These are phyloP conservation scores for Fusarium sp. DNA, from an alignment of 2,329 filamentous ascomycete species.

Conservation along the genomic window DNA sequence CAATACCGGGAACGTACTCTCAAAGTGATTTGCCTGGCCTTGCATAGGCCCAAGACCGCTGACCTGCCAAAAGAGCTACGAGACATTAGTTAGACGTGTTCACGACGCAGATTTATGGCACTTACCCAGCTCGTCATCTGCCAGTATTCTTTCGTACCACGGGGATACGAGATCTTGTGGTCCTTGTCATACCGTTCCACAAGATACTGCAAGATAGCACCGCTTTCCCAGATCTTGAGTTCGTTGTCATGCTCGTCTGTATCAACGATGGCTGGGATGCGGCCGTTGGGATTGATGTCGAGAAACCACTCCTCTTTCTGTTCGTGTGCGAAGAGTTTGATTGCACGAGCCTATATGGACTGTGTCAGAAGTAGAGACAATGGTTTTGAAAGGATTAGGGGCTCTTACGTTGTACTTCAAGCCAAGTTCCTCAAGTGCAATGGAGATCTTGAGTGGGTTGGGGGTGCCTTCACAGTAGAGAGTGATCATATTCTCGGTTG, in stretches of 20 bases:
- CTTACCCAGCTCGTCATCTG: conserved; percentile 81
- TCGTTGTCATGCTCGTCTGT: conserved; percentile 76
- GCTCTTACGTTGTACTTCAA: conserved; percentile 75
- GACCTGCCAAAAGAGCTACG: conserved; percentile 75
- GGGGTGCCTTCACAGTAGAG: conserved; percentile 86
- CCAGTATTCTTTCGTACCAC: conserved; percentile 77
- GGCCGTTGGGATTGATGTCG: conserved; percentile 90
- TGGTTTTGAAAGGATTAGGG: background rate
- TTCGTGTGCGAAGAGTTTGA: conserved; percentile 76
- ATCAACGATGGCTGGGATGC: conserved; percentile 88
- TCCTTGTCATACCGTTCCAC: conserved; percentile 83
- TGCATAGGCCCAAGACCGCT: conserved; percentile 86
- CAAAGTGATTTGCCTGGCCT: conserved; percentile 84
- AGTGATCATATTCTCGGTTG: conserved; percentile 65
- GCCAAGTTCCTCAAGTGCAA: conserved; percentile 84
- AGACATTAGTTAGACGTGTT: too few species aligned
- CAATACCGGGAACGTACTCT: conserved; percentile 55
- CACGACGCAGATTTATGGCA: background rate
- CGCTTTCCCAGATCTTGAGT: conserved; percentile 84
- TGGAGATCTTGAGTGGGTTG: conserved; percentile 90
- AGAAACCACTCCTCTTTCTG: conserved; percentile 90
- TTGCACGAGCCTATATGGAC: conserved; percentile 60
- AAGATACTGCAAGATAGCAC: conserved; percentile 85
- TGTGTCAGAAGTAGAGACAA: background rate
- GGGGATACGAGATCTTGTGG: conserved; percentile 83